Evolutionary conservation across 2,329 filamentous ascomycete species (phyloP).

Genomic region (Fusarium heterosporum): DNA sequence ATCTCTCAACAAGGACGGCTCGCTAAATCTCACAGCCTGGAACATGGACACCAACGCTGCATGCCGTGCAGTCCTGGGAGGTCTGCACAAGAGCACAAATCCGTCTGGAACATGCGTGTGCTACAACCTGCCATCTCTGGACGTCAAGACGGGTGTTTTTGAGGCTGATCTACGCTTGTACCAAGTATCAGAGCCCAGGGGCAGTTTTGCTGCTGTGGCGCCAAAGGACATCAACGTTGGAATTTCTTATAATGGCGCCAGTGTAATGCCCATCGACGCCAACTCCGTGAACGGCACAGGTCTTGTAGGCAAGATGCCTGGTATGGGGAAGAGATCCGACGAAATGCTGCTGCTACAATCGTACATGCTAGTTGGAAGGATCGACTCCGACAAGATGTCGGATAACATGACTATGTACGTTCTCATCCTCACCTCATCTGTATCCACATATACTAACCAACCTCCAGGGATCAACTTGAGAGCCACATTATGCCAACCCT

Average conservation of each 20-base stretch:
- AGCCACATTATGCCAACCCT: conserved; percentile 75
- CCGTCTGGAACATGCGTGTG: conserved; percentile 83
- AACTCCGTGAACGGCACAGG: conserved; percentile 45
- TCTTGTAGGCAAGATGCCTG: conserved; percentile 36
- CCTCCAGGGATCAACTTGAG: conserved; percentile 66
- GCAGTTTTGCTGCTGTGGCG: conserved; percentile 63
- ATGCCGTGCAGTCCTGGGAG: conserved; percentile 68
- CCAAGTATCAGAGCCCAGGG: conserved; percentile 71
- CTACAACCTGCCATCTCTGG: conserved; percentile 81
- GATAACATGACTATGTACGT: conserved; percentile 71
- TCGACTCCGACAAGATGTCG: conserved; percentile 68
- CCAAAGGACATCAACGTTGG: conserved; percentile 66
- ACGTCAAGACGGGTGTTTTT: conserved; percentile 76
- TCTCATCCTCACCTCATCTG: conserved; percentile 16
- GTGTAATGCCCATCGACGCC: conserved; percentile 48
- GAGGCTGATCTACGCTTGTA: conserved; percentile 82
- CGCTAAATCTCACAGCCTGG: conserved; percentile 68
- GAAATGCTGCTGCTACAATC: conserved; percentile 65
- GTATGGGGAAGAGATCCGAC: conserved; percentile 37
- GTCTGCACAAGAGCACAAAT: conserved; percentile 71
- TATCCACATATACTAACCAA: conserved; percentile 19
- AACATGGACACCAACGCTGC: conserved; percentile 65
- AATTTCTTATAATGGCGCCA: conserved; percentile 66
- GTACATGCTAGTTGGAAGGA: conserved; percentile 76
- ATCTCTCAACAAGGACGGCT: conserved; percentile 56